Evolutionary conservation across 2,329 filamentous ascomycete genomes (phyloP).

Genomic region (Atkinsonella texensis): DNA sequence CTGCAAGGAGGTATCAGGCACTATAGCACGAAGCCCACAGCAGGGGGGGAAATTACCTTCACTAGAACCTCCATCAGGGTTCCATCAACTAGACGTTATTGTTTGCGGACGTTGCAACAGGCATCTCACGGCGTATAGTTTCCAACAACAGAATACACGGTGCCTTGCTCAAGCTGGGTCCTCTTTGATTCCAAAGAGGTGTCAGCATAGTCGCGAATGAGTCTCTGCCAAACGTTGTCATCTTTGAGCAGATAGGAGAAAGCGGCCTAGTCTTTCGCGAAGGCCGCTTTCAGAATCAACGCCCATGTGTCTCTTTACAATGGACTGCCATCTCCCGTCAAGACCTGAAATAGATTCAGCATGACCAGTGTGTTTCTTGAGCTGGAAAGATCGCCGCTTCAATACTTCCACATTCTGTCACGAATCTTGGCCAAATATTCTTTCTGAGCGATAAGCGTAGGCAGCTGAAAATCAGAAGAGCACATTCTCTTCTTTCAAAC

Average conservation of each 20-base stretch:
- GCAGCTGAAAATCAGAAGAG: neutral
- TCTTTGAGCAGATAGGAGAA: neutral
- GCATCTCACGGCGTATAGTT: neutral
- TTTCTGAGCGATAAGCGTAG: neutral
- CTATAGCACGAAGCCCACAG: too few relatives aligned
- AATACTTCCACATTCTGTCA: neutral
- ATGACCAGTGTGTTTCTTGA: too few relatives aligned
- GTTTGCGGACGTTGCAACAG: neutral
- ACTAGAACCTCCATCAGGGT: too few relatives aligned
- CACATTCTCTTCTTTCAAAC: neutral
- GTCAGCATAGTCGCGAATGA: neutral
- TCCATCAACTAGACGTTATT: too few relatives aligned
- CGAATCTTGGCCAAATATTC: neutral
- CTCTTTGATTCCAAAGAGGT: neutral
- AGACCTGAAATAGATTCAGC: neutral
- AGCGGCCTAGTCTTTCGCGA: neutral
- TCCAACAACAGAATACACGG: neutral
- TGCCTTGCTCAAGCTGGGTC: neutral
- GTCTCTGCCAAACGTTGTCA: neutral
- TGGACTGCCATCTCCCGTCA: neutral
- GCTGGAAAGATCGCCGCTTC: neutral
- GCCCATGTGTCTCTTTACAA: neutral
- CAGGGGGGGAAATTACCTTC: too few relatives aligned
- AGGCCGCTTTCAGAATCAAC: neutral
- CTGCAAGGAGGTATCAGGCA: too few relatives aligned